These are phyloP conservation scores for Umbelopsis vinacea DNA, from an alignment of 192 early-diverging fungal genomes.

Conservation along the genomic window DNA sequence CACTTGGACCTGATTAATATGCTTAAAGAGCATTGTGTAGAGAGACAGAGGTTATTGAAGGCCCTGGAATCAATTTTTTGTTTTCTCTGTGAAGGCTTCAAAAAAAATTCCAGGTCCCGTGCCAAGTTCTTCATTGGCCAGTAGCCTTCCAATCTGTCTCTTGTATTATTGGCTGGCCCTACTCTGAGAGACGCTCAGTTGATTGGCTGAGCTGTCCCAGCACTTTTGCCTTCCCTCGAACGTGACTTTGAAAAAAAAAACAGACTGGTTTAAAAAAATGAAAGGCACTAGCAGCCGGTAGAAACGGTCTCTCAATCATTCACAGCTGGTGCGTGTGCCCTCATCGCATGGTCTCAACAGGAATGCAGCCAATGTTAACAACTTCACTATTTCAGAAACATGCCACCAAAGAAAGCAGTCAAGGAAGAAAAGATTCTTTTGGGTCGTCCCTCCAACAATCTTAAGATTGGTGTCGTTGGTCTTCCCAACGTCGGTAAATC, in stretches of 20 bases:
- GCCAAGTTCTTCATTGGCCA: neutral
- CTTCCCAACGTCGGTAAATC: constrained; percentile 83
- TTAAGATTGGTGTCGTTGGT: constrained; percentile 80
- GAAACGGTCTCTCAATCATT: neutral
- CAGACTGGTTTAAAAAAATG: neutral
- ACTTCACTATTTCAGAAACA: neutral
- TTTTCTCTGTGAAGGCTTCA: neutral
- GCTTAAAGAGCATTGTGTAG: constrained; percentile 36
- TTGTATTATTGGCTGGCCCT: too few species aligned
- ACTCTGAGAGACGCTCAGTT: too few species aligned
- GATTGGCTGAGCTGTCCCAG: too few species aligned
- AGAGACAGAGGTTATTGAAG: neutral
- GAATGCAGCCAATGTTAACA: neutral
- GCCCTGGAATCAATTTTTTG: neutral
- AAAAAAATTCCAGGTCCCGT: neutral
- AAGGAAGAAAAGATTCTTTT: constrained; percentile 66
- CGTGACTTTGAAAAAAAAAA: constrained; percentile 23
- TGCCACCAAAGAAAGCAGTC: constrained; percentile 70
- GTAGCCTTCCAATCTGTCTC: neutral
- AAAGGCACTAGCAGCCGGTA: neutral
- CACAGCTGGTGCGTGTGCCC: constrained; percentile 4
- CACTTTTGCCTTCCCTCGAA: too few species aligned
- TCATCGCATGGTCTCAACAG: neutral
- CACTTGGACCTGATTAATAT: constrained; percentile 56
- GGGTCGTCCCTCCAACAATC: constrained; percentile 77